Base-by-base conservation (phyloP, 768 basidiomycete genomes). In the Rhodotorula toruloides region DNA sequence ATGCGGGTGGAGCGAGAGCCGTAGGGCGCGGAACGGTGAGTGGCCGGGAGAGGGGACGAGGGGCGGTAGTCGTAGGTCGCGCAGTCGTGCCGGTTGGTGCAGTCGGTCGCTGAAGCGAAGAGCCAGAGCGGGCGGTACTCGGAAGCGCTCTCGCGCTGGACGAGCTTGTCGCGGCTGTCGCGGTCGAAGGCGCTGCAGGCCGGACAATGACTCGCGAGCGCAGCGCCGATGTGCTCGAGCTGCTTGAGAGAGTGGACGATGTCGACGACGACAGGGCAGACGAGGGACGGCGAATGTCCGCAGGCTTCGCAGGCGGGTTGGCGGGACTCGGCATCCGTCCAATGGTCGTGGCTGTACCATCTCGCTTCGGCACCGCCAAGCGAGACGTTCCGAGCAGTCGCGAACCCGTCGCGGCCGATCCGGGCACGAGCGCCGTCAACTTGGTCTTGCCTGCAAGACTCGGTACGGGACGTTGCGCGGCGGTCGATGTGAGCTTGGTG, bases 401-500 rank as follows among this genome's bases (percentile, higher is more conserved):
- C 21, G 42, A 17, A 0, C 25, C 54, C 0, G 22, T 6, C 0
- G 54, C 36, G 0, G 58, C 34, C 12, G 58, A 55, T 0, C 54
- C 59, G n/a, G 59, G 59, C 16, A 44, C 29, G 6, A 66, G 54
- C 22, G 47, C 16, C 9, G 65, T 56, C 2, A 66, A 27, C 1
- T 17, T 34, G 2, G 58, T 3, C 49, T 16, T 40, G n/a, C 19
- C 48, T 9, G 44, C 1, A 12, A 11, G 14, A 1, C 40, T n/a
- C 8, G 40, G 43, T 14, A 1, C 37, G 9, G 49, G 16, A 1
- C 60, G 60, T 14, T 61, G 46, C 8, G 56, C 21, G 21, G 55
- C 49, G 50, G 54, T 43, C 1, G 61, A 58, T 4, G 61, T 48
- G n/a, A 63, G 44, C 46, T 62, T 67, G 2, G 56, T 67, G 8